Conservation (phyloP, 2,329 filamentous ascomycete species). For the Davidsoniella neocaledoniae region DNA sequence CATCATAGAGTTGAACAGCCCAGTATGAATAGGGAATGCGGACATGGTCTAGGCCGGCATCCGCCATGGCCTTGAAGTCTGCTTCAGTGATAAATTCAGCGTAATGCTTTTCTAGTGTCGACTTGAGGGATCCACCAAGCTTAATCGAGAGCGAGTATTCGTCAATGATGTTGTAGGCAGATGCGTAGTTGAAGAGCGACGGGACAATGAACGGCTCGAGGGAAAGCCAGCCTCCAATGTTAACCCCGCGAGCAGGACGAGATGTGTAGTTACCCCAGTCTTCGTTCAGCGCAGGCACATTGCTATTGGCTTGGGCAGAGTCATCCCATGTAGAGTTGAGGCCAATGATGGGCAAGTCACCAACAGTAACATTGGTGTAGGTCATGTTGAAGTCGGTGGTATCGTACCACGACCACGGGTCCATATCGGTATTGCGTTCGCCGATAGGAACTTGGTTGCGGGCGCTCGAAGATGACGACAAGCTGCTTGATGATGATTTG, state of each 20-base stretch:
- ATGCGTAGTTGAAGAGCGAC: conserved; percentile 63
- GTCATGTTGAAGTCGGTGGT: conserved; percentile 87
- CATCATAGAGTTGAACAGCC: conserved; percentile 72
- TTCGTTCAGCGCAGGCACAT: conserved; percentile 62
- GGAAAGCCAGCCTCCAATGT: conserved; percentile 84
- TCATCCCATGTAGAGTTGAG: conserved; percentile 78
- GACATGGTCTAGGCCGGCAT: conserved; percentile 88
- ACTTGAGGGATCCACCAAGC: conserved; percentile 47
- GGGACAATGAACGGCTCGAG: conserved; percentile 93
- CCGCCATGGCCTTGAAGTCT: conserved; percentile 69
- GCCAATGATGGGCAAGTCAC: conserved; percentile 81
- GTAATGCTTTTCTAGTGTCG: conserved; percentile 78
- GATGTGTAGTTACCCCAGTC: conserved; percentile 61
- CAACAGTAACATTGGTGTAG: conserved; percentile 71
- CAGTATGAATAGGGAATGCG: conserved; percentile 92
- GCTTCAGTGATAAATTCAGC: conserved; percentile 71
- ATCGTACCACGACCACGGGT: conserved; percentile 84
- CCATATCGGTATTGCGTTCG: conserved; percentile 60
- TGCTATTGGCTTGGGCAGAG: conserved; percentile 55
- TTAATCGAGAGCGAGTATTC: conserved; percentile 66
- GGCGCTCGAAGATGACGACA: conserved; percentile 24
- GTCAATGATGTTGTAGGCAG: conserved; percentile 53
- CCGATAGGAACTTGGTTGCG: conserved; percentile 42
- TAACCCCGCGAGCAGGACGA: conserved; percentile 73
- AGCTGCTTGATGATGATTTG: conserved; percentile 29